A percentile compares a stretch with the other conserved stretches of the same genome.
Evolutionary conservation across 2,329 filamentous ascomycete genomes (phyloP).

Genomic region (Penicillium sp.): DNA sequence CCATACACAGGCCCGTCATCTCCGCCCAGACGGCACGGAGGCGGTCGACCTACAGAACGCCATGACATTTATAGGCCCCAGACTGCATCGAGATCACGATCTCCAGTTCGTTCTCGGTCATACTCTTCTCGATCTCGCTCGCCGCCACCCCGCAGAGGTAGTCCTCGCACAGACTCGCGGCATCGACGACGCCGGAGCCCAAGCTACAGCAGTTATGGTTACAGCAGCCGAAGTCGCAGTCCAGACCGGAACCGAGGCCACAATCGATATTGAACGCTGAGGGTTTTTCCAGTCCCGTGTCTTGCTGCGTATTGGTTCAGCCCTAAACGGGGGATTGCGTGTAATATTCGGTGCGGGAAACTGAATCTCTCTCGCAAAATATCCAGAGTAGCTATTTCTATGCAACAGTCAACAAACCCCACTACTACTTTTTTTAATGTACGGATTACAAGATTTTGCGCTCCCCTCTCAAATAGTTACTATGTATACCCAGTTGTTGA

Average conservation of each 20-base stretch:
- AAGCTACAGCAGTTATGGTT: constrained; percentile 63
- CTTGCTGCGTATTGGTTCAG: background rate
- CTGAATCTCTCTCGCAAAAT: background rate
- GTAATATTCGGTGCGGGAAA: background rate
- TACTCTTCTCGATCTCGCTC: constrained; percentile 43
- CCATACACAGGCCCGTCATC: constrained; percentile 25
- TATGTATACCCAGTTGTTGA: background rate
- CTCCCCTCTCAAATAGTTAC: background rate
- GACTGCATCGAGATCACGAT: constrained; percentile 52
- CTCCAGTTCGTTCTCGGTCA: constrained; percentile 38
- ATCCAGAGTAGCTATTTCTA: background rate
- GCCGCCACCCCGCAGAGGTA: constrained; percentile 39
- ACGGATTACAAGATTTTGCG: background rate
- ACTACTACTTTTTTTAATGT: background rate
- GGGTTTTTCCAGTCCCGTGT: background rate
- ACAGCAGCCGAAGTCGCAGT: constrained; percentile 54
- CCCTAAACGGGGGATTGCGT: background rate
- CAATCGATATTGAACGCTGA: constrained; percentile 19
- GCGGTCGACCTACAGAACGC: constrained; percentile 46
- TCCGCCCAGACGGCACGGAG: constrained; percentile 40
- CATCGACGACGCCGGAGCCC: constrained; percentile 54
- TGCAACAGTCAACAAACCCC: background rate
- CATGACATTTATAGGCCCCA: constrained; percentile 59
- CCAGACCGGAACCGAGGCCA: constrained; percentile 48
- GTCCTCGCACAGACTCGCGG: constrained; percentile 33